Evolutionary conservation across 2,329 filamentous ascomycete genomes (phyloP).

Genomic region (Xylariaceae sp.): DNA sequence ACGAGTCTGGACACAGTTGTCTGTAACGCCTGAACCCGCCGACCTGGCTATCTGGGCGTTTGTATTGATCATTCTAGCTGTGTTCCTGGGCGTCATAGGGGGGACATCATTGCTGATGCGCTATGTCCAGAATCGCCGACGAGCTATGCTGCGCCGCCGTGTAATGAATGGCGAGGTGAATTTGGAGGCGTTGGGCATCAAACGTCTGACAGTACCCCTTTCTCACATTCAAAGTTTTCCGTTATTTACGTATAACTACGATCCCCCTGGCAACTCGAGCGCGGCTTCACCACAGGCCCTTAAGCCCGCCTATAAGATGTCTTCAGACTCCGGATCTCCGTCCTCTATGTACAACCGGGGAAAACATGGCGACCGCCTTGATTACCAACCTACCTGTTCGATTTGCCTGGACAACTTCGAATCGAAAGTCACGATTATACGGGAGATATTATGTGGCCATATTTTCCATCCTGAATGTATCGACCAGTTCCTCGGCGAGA

Average conservation of each 20-base stretch:
- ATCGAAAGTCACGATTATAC: conserved; percentile 63
- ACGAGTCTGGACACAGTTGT: conserved; percentile 54
- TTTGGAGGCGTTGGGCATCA: conserved; percentile 79
- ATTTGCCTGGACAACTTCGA: conserved; percentile 84
- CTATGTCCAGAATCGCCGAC: conserved; percentile 65
- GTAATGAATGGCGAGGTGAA: conserved; percentile 77
- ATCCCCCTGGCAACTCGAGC: conserved; percentile 40
- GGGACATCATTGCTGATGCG: conserved; percentile 70
- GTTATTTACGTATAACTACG: conserved; percentile 67
- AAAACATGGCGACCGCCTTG: conserved; percentile 41
- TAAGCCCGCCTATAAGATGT: conserved; percentile 19
- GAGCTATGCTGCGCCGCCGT: conserved; percentile 61
- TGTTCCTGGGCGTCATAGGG: conserved; percentile 63
- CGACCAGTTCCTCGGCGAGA: conserved; percentile 71
- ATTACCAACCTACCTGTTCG: conserved; percentile 77
- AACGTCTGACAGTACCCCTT: conserved; percentile 69
- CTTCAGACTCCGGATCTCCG: conserved; percentile 10
- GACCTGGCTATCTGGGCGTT: conserved; percentile 81
- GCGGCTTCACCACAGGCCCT: conserved; percentile 33
- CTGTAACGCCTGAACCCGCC: conserved; percentile 41
- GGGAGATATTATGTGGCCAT: conserved; percentile 82
- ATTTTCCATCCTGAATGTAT: conserved; percentile 93
- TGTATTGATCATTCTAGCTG: conserved; percentile 62
- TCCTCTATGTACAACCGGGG: conserved; percentile 17
- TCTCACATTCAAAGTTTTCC: conserved; percentile 69